These are phyloP conservation scores for Carallia pectinifolia DNA, from an alignment of 345 rosid genomes.

Conservation along the genomic window DNA sequence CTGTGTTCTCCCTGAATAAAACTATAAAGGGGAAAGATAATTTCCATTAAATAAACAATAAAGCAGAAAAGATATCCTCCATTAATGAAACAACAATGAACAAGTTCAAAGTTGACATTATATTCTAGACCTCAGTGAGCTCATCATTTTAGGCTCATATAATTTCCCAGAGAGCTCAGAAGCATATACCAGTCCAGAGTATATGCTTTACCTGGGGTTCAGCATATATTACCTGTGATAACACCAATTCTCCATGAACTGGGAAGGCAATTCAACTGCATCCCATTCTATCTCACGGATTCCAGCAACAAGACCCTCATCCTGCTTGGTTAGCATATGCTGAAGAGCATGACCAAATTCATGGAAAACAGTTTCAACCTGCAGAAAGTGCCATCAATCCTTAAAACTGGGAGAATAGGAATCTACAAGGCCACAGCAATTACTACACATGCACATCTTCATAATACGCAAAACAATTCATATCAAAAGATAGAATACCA, in stretches of 20 bases:
- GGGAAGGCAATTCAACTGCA: conserved; percentile 92
- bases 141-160: no score
- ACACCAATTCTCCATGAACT: conserved; percentile 99
- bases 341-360: conserved; percentile 98
- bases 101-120: no score
- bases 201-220: neutral
- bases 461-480: neutral
- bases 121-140: no score
- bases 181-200: no score
- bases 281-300: conserved; percentile 90
- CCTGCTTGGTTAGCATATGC: conserved; percentile 89
- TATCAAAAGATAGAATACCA: neutral
- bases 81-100: no score
- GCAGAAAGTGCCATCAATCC: conserved; percentile 18
- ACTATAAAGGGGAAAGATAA: no score
- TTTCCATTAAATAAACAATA: no score
- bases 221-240: conserved; percentile 66
- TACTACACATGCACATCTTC: neutral
- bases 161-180: no score
- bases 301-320: conserved; percentile 91
- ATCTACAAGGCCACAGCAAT: conserved; percentile 5
- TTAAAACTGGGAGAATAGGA: neutral
- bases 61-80: no score
- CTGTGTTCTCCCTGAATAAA: no score
- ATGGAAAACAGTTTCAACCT: conserved; percentile 96